phyloP scores from a whole-genome alignment of 305 asterid genomes.

The Solanum hybrid region DNA sequence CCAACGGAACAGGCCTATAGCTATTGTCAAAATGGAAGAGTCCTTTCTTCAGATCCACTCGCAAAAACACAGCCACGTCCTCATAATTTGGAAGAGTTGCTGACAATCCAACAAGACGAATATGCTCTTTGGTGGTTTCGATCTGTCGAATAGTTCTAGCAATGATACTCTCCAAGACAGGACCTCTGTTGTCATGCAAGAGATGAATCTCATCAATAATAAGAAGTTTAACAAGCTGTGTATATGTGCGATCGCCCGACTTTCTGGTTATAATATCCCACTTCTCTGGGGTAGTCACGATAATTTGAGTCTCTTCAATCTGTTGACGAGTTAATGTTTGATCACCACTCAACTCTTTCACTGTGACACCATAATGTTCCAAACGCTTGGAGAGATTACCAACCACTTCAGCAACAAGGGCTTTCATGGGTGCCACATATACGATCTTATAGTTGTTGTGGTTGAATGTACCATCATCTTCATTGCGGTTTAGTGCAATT shows the following conservation, averaged over 20 bases:
- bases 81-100: slow-evolving; percentile 96
- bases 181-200: slow-evolving; percentile 92
- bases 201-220: slow-evolving; percentile 95
- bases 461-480: slow-evolving; percentile 45
- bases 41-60: slow-evolving; percentile 70
- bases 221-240: slow-evolving; percentile 90
- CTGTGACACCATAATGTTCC: slow-evolving; percentile 69
- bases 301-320: slow-evolving; percentile 96
- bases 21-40: slow-evolving; percentile 92
- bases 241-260: slow-evolving; percentile 95
- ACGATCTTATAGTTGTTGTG: slow-evolving; percentile 79
- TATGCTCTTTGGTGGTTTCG: slow-evolving; percentile 86
- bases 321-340: slow-evolving; percentile 90
- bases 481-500: slow-evolving; percentile 62
- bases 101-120: slow-evolving; percentile 91
- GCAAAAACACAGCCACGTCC: slow-evolving; percentile 80
- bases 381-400: slow-evolving; percentile 88
- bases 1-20: slow-evolving; percentile 92
- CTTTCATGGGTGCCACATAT: slow-evolving; percentile 99
- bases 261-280: slow-evolving; percentile 98
- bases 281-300: slow-evolving; percentile 97
- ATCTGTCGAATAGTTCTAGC: slow-evolving; percentile 96
- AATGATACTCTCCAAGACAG: slow-evolving; percentile 90
- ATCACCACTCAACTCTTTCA: slow-evolving; percentile 94
- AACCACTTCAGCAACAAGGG: slow-evolving; percentile 95